Evolutionary conservation across 202 grass and related monocot species (phyloP).

Genomic region (Eragrostis tef): DNA sequence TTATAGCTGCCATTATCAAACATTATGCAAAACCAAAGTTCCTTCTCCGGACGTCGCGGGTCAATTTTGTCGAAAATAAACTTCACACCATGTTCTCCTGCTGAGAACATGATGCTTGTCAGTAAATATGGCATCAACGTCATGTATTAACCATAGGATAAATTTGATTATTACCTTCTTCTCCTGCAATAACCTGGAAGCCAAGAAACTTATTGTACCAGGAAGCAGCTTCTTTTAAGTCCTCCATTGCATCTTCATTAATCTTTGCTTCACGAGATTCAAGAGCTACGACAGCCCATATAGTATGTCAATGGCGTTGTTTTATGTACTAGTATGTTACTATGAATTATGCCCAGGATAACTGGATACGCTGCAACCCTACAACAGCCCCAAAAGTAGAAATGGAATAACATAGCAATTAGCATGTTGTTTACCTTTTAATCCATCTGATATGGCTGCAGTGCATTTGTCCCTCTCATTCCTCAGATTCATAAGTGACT

Average conservation of each 20-base stretch:
- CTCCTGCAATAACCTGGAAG: conserved; percentile 46
- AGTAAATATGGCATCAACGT: conserved; percentile 6
- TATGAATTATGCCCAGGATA: not conserved
- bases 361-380: not conserved
- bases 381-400: conserved; percentile 4
- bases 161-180: conserved; percentile 42
- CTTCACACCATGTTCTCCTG: no score
- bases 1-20: conserved; percentile 52
- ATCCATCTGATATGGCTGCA: conserved; percentile 45
- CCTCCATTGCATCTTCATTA: conserved; percentile 40
- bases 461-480: conserved; percentile 39
- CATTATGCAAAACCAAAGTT: conserved; percentile 58
- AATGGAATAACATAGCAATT: not conserved
- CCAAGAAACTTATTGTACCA: conserved; percentile 71
- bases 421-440: conserved; percentile 53
- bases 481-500: conserved; percentile 33
- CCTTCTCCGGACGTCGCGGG: conserved; percentile 51
- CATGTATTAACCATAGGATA: conserved; percentile 6
- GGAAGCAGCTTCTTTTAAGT: conserved; percentile 40
- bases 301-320: conserved; percentile 25
- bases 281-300: conserved; percentile 40
- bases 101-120: conserved; percentile 20
- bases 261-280: conserved; percentile 55
- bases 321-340: not conserved
- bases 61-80: conserved; percentile 82